phyloP scores from a whole-genome alignment of 169 alveolate species.

The Eimeria acervulina region DNA sequence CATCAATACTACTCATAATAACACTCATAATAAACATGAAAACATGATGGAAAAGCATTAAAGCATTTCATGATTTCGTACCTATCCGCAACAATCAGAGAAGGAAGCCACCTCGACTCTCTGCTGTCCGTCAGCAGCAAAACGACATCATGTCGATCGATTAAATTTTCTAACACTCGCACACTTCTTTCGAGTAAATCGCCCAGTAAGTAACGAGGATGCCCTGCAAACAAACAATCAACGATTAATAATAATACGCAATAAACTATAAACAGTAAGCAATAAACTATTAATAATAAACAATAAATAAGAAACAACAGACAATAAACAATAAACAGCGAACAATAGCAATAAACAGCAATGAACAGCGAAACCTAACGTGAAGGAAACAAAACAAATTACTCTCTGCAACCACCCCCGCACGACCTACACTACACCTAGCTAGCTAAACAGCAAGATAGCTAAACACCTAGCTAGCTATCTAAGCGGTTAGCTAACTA shows the following conservation, averaged over 20 bases:
- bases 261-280: too few species aligned
- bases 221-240: conserved; percentile 7
- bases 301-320: too few species aligned
- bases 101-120: conserved; percentile 97
- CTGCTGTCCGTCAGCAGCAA: conserved; percentile 96
- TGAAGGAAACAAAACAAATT: too few species aligned
- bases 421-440: background rate
- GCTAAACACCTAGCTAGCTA: too few species aligned
- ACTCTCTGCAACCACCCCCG: too few species aligned
- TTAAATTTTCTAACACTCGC: conserved; percentile 70
- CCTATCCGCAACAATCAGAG: conserved; percentile 91
- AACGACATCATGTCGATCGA: conserved; percentile 90
- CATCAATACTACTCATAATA: too few species aligned
- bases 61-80: background rate
- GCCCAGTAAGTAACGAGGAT: conserved; percentile 42
- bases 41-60: too few species aligned
- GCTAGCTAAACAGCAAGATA: background rate
- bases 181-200: background rate
- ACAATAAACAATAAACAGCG: background rate
- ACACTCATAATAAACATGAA: too few species aligned
- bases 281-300: too few species aligned
- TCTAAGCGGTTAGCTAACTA: too few species aligned
- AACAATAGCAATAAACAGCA: background rate
- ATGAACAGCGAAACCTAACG: too few species aligned
- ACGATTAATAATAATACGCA: background rate